Percentiles rank a stretch among this genome's conserved stretches.
phyloP scores from a whole-genome alignment of 169 alveolate genomes.

The Cyclospora cayetanensis region DNA sequence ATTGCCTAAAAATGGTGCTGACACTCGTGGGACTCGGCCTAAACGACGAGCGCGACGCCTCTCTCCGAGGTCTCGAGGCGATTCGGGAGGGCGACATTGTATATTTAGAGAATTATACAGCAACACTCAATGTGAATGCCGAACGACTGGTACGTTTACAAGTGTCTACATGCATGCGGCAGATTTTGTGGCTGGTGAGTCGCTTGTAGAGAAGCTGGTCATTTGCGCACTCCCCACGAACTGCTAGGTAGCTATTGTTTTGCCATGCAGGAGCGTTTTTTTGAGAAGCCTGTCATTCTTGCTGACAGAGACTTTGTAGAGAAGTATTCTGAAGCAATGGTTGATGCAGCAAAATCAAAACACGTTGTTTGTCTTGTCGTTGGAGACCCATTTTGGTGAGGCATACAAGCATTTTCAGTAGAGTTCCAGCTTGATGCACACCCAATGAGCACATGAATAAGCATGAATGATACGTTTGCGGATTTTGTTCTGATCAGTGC shows the following conservation, averaged over 20 bases:
- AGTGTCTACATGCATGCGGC: too few species aligned
- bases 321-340: constrained; percentile 82
- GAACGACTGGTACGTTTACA: constrained; percentile 78
- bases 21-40: constrained; percentile 91
- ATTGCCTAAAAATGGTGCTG: constrained; percentile 75
- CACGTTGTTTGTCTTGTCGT: constrained; percentile 88
- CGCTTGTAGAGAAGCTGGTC: too few species aligned
- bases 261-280: constrained; percentile 63
- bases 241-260: background rate
- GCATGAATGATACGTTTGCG: background rate
- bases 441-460: background rate
- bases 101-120: constrained; percentile 89
- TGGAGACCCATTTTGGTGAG: constrained; percentile 90
- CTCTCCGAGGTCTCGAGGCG: constrained; percentile 86
- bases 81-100: constrained; percentile 80
- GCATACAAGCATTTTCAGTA: background rate
- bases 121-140: constrained; percentile 82
- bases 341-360: constrained; percentile 78
- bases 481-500: constrained; percentile 81
- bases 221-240: too few species aligned
- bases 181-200: too few species aligned
- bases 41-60: constrained; percentile 85
- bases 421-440: background rate
- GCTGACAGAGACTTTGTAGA: constrained; percentile 92
- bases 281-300: constrained; percentile 69